Percentiles rank a stretch among this genome's conserved stretches.
These are phyloP conservation scores for Penicillium argentinense DNA, from an alignment of 495 filamentous ascomycete species.

Conservation along the genomic window DNA sequence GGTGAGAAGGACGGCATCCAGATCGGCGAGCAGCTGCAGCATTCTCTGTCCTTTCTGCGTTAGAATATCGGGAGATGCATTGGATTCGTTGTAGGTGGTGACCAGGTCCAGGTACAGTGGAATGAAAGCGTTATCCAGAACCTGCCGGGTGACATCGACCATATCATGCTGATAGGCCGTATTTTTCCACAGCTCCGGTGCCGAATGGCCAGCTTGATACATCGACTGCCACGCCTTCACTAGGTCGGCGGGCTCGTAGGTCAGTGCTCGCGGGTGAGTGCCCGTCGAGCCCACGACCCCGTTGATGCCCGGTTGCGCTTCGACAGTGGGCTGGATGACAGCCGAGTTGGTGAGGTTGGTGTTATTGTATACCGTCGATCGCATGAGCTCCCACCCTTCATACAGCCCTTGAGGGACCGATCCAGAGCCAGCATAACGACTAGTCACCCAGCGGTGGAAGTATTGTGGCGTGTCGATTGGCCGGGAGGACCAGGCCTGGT, in stretches of 20 bases:
- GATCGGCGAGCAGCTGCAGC: conserved; percentile 32
- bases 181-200: conserved; percentile 44
- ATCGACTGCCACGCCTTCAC: conserved; percentile 43
- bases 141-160: conserved; percentile 53
- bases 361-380: conserved; percentile 52
- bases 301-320: conserved; percentile 40
- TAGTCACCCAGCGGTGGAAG: conserved; percentile 47
- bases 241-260: conserved; percentile 41
- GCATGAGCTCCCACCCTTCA: conserved; percentile 48
- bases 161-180: conserved; percentile 49
- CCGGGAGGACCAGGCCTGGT: conserved; percentile 47
- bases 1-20: conserved; percentile 47
- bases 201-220: conserved; percentile 33
- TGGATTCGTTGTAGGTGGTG: conserved; percentile 29
- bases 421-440: conserved; percentile 40
- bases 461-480: conserved; percentile 47
- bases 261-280: conserved; percentile 42
- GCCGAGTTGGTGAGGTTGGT: conserved; percentile 42
- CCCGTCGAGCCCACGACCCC: conserved; percentile 38
- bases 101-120: conserved; percentile 38
- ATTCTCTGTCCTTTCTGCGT: conserved; percentile 26
- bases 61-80: conserved; percentile 16
- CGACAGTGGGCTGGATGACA: conserved; percentile 49
- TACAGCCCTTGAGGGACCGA: conserved; percentile 37
- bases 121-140: conserved; percentile 49